Percentiles rank a stretch among this genome's conserved stretches.
Conservation (phyloP, 257 asterid species). For the Nicotiana noctiflora region DNA sequence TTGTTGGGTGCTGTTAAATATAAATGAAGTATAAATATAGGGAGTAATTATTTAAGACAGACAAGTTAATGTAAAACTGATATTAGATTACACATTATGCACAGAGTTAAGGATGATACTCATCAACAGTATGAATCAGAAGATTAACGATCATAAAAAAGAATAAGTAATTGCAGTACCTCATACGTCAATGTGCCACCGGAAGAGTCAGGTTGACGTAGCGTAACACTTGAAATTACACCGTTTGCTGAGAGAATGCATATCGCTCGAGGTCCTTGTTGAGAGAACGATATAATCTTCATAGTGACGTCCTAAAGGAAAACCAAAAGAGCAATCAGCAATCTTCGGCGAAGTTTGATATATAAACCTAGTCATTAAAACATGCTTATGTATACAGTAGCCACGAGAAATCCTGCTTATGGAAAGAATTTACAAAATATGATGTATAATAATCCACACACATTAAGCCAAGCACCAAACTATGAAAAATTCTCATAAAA, state of each 20-base stretch:
- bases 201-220: slow-evolving; percentile 83
- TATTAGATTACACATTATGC: not conserved
- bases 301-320: slow-evolving; percentile 58
- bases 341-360: not conserved
- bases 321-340: not conserved
- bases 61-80: too few species aligned
- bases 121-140: not conserved
- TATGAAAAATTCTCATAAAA: not conserved
- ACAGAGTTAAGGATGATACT: not conserved
- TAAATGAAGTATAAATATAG: not conserved
- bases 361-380: not conserved
- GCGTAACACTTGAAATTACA: slow-evolving; percentile 68
- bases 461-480: not conserved
- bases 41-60: not conserved
- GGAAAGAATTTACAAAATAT: not conserved
- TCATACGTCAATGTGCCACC: slow-evolving; percentile 87
- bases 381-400: not conserved
- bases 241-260: slow-evolving; percentile 84
- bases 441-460: not conserved
- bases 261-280: slow-evolving; percentile 83
- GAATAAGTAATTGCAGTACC: slow-evolving; percentile 29
- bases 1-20: not conserved
- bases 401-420: not conserved
- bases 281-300: slow-evolving; percentile 79
- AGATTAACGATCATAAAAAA: not conserved